Evolutionary conservation across 192 early-diverging fungal genomes (phyloP), one percentile per base, ranked within the genome.

Genomic region (Entomortierella parvispora): DNA sequence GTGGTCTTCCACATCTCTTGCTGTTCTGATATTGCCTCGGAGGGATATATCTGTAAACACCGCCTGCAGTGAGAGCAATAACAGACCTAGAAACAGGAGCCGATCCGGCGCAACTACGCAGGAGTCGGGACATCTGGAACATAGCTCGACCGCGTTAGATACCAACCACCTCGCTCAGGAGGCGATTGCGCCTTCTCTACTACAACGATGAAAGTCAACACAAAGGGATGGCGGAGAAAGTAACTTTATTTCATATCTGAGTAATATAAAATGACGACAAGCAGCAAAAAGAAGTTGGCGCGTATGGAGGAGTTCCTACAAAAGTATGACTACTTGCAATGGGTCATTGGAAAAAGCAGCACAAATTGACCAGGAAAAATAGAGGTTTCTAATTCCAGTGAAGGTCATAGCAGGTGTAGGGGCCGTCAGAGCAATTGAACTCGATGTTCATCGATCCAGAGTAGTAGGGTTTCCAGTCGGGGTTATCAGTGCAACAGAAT

Each of bases 371-470:
- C 34, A 49, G 60, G 60, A 48, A 37, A 62, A 49, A 50, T 50
- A 50, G 47, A 50, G 47, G 44, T 5, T 28, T 18, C 60, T 62
- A 62, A 40, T 62, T 62, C 60, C 60, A 62, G 47, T 62, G 45
- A 62, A 62, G 60, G 23, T 62, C 60, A 47, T 62, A 62, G 34
- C 60, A 62, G 48, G 60, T 62, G 60, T 62, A 62, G 47, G 60
- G 47, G 60, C 60, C 60, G 48, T 62, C 60, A 32, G 47, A 50
- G 60, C 60, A 62, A 50, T 23, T 23, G 60, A 62, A 62, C 60
- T 62, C 60, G 47, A 62, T 62, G 60, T 62, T 62, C 60, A 62
- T 62, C 60, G 60, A 62, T 62, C 60, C 60, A 50, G 60, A 62
- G 34, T 62, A 62, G 50, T 50, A 50, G 23, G 45, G 29, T 47